These are phyloP conservation scores for Collybia mongolica DNA, from an alignment of 768 basidiomycete species.

Conservation along the genomic window DNA sequence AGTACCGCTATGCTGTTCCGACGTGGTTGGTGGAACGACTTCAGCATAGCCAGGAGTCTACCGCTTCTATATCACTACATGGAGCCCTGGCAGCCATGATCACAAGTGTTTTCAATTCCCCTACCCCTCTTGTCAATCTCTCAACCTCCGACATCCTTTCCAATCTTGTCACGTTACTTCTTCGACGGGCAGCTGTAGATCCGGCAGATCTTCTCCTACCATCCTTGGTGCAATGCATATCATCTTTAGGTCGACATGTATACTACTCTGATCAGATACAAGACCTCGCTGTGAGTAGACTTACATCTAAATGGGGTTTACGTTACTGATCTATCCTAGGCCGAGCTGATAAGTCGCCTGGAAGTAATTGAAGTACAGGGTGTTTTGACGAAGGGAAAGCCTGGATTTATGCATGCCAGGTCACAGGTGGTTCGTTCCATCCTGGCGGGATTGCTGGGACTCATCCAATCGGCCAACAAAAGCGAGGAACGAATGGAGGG, in stretches of 20 bases:
- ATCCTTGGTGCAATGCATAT: slow-evolving; percentile 70
- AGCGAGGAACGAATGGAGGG: slow-evolving; percentile 28
- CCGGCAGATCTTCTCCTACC: slow-evolving; percentile 65
- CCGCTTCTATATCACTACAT: slow-evolving; percentile 48
- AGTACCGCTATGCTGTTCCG: slow-evolving; percentile 89
- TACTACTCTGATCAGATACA: slow-evolving; percentile 97
- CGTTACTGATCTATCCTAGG: slow-evolving; percentile 27
- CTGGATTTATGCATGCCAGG: slow-evolving; percentile 35
- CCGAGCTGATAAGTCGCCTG: slow-evolving; percentile 77
- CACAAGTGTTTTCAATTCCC: slow-evolving; percentile 78
- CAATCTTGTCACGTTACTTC: slow-evolving; percentile 69
- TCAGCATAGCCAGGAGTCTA: slow-evolving; percentile 55
- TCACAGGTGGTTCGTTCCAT: slow-evolving; percentile 70
- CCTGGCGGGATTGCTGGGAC: slow-evolving; percentile 65
- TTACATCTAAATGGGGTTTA: neutral
- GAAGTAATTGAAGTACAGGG: slow-evolving; percentile 69
- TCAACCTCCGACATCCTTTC: slow-evolving; percentile 89
- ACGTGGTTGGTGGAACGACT: slow-evolving; percentile 81
- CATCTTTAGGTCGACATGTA: slow-evolving; percentile 85
- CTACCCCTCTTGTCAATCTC: slow-evolving; percentile 81
- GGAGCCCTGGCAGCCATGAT: slow-evolving; percentile 74
- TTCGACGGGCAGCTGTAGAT: slow-evolving; percentile 66
- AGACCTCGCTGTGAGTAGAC: slow-evolving; percentile 64
- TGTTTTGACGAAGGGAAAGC: slow-evolving; percentile 36
- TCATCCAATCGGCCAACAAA: slow-evolving; percentile 63